These are phyloP conservation scores for Xylaria palmicola DNA, from an alignment of 495 filamentous ascomycete species.

Conservation along the genomic window DNA sequence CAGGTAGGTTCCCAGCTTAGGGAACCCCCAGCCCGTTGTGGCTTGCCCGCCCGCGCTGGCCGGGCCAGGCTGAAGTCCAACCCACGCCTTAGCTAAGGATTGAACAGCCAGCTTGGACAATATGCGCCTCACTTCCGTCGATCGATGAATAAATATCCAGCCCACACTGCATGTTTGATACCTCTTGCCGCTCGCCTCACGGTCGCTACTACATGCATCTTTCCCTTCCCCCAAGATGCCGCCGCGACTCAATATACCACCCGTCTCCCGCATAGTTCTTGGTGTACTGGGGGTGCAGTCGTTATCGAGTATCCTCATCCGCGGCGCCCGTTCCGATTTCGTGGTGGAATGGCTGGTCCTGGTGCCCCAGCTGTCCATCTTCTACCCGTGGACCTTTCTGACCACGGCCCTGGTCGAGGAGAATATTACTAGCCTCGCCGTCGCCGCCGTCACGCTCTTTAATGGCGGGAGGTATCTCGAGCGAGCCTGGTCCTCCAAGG, in stretches of 20 bases:
- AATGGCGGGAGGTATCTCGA: conserved; percentile 95
- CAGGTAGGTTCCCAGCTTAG: background rate
- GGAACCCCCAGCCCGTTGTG: background rate
- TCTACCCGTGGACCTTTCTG: conserved; percentile 90
- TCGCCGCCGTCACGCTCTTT: conserved; percentile 80
- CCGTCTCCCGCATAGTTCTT: conserved; percentile 81
- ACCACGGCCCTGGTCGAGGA: conserved; percentile 88
- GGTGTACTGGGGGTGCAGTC: conserved; percentile 72
- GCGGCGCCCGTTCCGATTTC: conserved; percentile 56
- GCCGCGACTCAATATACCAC: conserved; percentile 86
- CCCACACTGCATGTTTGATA: background rate
- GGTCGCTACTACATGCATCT: conserved; percentile 16
- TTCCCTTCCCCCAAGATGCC: conserved; percentile 55
- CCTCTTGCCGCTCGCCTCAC: background rate
- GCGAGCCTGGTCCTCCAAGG: conserved; percentile 89
- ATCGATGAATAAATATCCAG: conserved; percentile 2
- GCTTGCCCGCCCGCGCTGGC: no score
- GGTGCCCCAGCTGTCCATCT: conserved; percentile 75
- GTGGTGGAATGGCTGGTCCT: conserved; percentile 83
- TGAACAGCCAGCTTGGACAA: background rate
- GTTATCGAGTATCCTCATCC: conserved; percentile 74
- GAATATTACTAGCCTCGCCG: conserved; percentile 81
- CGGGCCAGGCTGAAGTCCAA: conserved; percentile 6
- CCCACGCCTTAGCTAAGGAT: background rate
- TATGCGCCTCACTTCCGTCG: conserved; percentile 2